Base-by-base conservation (phyloP, 2,329 filamentous ascomycete genomes). In the Dothistroma pini region DNA sequence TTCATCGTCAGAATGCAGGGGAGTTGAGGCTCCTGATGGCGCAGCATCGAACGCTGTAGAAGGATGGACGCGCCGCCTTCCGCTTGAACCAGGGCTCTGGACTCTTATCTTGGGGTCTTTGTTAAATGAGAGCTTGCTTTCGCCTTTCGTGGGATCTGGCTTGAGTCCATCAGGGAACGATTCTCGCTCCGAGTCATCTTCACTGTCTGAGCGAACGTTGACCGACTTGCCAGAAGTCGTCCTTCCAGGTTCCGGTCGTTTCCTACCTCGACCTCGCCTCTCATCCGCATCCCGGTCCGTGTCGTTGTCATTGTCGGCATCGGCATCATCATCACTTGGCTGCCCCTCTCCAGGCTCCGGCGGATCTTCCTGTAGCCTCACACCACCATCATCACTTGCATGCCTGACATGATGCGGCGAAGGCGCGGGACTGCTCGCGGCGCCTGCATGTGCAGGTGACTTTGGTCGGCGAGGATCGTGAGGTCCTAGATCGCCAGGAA, bases 11-110 rank as follows among this genome's bases (percentile, higher is more conserved):
- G 91, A 96, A 64, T 91, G 89, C 60, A 92, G 83, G 0, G 86
- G 85, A 0, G 84, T 86, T 3, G 81, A 80, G 48, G 80, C 67
- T 32, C 79, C 78, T 78, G 88, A 75, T 77, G 83, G 83, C 14
- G 84, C 81, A 61, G 87, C 79, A 70, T 96, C 93, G 72, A 93
- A 97, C 72, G 88, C 95, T 11, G 90, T 96, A 57, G 86, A 85
- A 0, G 93, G 93, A 73, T 96, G 93, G 69, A 77, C 56, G 76
- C 72, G 64, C 75, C 82, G 62, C 72, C 66, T 52, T 51, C 53
- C 34, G 66, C 66, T 41, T 57, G 68, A 44, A 21, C 64, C 63
- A n/a, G 69, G 67, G 19, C 70, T 67, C 25, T 68, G 69, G 14
- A 74, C 56, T 25, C 68, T 70, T 0, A 68, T 69, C 22, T 68